A percentile compares a stretch with the other conserved stretches of the same genome.
These are phyloP conservation scores for Aspergillus sp. DNA, from an alignment of 2,329 filamentous ascomycete species.

Conservation along the genomic window DNA sequence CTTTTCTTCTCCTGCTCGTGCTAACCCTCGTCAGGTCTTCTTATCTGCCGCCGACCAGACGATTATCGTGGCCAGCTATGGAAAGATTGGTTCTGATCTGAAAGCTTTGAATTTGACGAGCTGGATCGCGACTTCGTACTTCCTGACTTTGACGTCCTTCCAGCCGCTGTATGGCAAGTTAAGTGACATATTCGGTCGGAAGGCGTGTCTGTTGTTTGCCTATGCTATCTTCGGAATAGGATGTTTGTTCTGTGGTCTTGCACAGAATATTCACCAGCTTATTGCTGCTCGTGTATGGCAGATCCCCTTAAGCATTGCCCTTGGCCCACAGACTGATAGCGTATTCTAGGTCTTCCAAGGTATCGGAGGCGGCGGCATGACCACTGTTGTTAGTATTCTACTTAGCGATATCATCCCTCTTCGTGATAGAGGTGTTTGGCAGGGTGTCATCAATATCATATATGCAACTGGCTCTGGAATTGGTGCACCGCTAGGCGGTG, in stretches of 20 bases:
- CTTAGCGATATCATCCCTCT: slow-evolving; percentile 73
- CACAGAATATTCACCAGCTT: slow-evolving; percentile 67
- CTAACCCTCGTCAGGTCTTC: slow-evolving; percentile 62
- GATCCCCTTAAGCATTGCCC: no score
- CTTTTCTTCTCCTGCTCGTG: not conserved
- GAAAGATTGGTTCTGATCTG: slow-evolving; percentile 75
- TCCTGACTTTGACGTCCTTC: slow-evolving; percentile 74
- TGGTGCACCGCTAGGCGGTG: slow-evolving; percentile 70
- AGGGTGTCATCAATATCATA: slow-evolving; percentile 74
- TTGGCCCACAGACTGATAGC: not conserved
- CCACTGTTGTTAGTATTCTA: slow-evolving; percentile 69
- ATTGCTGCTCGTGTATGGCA: slow-evolving; percentile 62
- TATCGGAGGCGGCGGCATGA: slow-evolving; percentile 74
- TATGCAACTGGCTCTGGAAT: slow-evolving; percentile 69
- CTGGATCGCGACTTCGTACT: slow-evolving; percentile 74
- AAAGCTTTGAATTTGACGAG: slow-evolving; percentile 74
- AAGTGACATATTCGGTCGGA: slow-evolving; percentile 65
- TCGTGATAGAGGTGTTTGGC: slow-evolving; percentile 72
- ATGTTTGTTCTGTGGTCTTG: slow-evolving; percentile 59
- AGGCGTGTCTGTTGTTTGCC: slow-evolving; percentile 54
- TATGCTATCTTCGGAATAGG: slow-evolving; percentile 61
- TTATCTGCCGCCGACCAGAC: slow-evolving; percentile 77
- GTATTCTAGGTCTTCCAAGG: slow-evolving; percentile 57
- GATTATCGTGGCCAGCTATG: slow-evolving; percentile 77
- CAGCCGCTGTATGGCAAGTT: slow-evolving; percentile 69